phyloP scores from a whole-genome alignment of 2,329 filamentous ascomycete species.

The Madurella mycetomatis region DNA sequence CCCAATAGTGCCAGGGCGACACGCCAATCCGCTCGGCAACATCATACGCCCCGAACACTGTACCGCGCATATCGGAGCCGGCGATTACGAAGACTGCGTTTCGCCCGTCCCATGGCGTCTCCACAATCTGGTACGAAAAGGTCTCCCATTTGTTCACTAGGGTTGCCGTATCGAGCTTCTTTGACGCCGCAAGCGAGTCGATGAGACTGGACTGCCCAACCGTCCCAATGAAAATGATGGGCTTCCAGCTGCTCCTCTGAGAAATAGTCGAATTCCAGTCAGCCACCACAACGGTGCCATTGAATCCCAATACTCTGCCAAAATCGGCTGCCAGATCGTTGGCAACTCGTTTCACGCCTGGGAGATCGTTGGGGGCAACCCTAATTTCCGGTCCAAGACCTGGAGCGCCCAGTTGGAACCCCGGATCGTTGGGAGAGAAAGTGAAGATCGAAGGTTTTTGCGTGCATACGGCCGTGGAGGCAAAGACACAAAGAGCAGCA shows the following conservation, averaged over 20 bases:
- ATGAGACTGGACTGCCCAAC: slow-evolving; percentile 49
- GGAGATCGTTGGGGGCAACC: slow-evolving; percentile 22
- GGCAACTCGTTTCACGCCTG: slow-evolving; percentile 26
- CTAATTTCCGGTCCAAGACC: slow-evolving; percentile 25
- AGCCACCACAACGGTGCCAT: slow-evolving; percentile 18
- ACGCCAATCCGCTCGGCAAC: slow-evolving; percentile 57
- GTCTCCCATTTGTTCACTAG: slow-evolving; percentile 52
- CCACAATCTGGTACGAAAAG: slow-evolving; percentile 44
- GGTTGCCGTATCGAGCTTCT: slow-evolving; percentile 44
- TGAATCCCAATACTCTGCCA: slow-evolving; percentile 23
- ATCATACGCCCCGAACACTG: slow-evolving; percentile 55
- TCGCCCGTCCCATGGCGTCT: slow-evolving; percentile 25
- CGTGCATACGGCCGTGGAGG: slow-evolving; percentile 8
- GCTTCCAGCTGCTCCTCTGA: slow-evolving; percentile 8
- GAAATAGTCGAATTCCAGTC: slow-evolving; percentile 15
- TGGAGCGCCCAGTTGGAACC: slow-evolving; percentile 22
- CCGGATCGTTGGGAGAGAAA: slow-evolving; percentile 16
- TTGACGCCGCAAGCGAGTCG: slow-evolving; percentile 40
- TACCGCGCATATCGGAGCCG: slow-evolving; percentile 53
- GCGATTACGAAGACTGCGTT: slow-evolving; percentile 46
- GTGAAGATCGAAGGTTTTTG: slow-evolving; percentile 18
- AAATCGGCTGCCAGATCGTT: slow-evolving; percentile 26
- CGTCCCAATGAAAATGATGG: slow-evolving; percentile 48
- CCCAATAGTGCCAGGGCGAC: slow-evolving; percentile 57
- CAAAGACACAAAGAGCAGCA: not conserved